These are phyloP conservation scores for Citrus glauca DNA, from an alignment of 345 rosid species.

Conservation along the genomic window DNA sequence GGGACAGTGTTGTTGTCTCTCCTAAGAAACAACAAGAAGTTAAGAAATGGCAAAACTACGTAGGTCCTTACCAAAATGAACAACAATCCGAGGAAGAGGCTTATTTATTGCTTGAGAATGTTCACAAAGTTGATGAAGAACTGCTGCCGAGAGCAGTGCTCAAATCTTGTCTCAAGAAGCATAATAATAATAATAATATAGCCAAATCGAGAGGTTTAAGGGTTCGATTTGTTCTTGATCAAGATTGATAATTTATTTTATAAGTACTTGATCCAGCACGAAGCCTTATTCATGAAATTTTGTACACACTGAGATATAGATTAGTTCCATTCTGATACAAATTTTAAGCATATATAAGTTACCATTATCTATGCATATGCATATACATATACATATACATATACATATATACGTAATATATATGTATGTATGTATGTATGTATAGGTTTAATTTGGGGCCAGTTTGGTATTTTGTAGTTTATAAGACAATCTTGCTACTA, in stretches of 20 bases:
- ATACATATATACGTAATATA: too few species aligned
- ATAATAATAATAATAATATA: neutral
- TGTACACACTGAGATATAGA: neutral
- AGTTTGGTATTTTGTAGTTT: too few species aligned
- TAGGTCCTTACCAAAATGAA: neutral
- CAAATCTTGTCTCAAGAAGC: conserved; percentile 38
- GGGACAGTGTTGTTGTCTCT: neutral
- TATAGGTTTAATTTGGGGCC: too few species aligned
- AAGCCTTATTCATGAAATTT: neutral
- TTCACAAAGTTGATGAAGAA: neutral
- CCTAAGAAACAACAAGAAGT: neutral
- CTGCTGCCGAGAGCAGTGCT: neutral
- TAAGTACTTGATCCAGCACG: neutral
- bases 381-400: too few species aligned
- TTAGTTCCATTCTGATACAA: too few species aligned
- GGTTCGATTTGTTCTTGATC: conserved; percentile 26
- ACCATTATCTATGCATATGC: too few species aligned
- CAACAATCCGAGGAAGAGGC: neutral
- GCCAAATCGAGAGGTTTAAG: conserved; percentile 12
- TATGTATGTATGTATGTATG: too few species aligned
- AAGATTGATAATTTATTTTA: conserved; percentile 6
- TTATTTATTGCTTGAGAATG: neutral
- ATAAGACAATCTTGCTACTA: too few species aligned
- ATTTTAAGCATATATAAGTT: too few species aligned
- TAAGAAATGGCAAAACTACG: neutral